These are phyloP conservation scores for Penicillium desertorum DNA, from an alignment of 495 filamentous ascomycete genomes.

Conservation along the genomic window DNA sequence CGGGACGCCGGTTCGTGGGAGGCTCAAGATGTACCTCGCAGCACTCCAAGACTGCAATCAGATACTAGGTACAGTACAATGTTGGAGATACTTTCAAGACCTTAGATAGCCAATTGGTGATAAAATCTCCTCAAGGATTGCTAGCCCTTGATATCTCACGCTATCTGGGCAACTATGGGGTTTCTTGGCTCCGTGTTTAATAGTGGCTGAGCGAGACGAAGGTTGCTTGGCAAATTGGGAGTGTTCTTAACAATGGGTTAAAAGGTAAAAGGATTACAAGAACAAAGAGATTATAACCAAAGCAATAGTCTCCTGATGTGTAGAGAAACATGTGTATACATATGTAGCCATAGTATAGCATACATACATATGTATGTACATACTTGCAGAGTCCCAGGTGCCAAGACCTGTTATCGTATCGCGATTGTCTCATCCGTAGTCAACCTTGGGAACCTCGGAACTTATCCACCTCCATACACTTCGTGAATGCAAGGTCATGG, in stretches of 20 bases:
- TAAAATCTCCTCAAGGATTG: neutral
- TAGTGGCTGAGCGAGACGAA: slow-evolving; percentile 2
- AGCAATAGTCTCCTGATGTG: neutral
- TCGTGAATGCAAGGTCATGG: neutral
- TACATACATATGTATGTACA: no score
- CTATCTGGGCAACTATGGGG: neutral
- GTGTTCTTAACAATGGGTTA: neutral
- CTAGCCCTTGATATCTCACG: neutral
- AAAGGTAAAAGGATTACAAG: no score
- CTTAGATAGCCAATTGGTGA: neutral
- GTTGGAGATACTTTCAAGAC: neutral
- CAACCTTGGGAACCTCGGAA: neutral
- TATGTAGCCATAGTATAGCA: neutral
- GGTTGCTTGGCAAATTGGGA: neutral
- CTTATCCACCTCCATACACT: neutral
- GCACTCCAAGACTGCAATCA: neutral
- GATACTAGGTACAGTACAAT: neutral
- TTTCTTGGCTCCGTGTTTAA: neutral
- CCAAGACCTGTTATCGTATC: slow-evolving; percentile 11
- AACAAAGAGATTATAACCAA: neutral
- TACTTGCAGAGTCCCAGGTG: slow-evolving; percentile 1
- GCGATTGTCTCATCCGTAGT: slow-evolving; percentile 4
- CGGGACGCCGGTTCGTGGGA: slow-evolving; percentile 25
- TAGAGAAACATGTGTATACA: neutral
- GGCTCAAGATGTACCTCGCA: slow-evolving; percentile 8